Percentiles rank a stretch among this genome's conserved stretches.
Conservation (phyloP, 768 basidiomycete species). For the Infundibulicybe gibba region DNA sequence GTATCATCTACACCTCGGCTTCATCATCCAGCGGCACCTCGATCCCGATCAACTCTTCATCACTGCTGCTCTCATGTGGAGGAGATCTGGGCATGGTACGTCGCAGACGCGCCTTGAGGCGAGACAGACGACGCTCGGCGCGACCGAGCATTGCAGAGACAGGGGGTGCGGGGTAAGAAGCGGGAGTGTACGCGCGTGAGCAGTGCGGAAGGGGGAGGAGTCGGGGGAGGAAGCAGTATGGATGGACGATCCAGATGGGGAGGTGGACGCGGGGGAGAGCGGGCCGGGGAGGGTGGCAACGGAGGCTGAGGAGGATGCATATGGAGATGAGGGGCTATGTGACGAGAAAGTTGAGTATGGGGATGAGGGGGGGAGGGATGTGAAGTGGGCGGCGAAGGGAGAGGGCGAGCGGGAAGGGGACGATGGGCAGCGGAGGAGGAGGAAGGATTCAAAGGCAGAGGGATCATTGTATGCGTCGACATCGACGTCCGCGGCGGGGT, state of each 20-base stretch:
- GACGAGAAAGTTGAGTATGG: conserved; percentile 13
- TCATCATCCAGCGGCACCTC: too few relatives aligned
- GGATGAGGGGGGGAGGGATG: conserved; percentile 10
- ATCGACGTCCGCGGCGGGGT: conserved; percentile 18
- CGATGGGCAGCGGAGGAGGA: conserved; percentile 6
- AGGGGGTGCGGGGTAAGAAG: conserved; percentile 3
- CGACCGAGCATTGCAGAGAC: too few relatives aligned
- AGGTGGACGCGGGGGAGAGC: conserved; percentile 1
- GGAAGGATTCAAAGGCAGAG: conserved; percentile 8
- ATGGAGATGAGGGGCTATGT: conserved; percentile 6
- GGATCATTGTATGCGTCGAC: conserved; percentile 9
- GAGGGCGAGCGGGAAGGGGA: not conserved
- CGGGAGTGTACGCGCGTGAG: conserved; percentile 34
- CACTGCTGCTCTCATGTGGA: too few relatives aligned
- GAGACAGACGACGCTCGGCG: too few relatives aligned
- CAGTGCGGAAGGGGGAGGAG: conserved; percentile 13
- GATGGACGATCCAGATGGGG: conserved; percentile 2
- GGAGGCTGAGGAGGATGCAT: conserved; percentile 11
- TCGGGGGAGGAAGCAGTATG: conserved; percentile 6
- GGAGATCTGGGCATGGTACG: too few relatives aligned
- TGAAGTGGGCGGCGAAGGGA: not conserved
- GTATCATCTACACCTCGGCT: too few relatives aligned
- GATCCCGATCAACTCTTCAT: too few relatives aligned
- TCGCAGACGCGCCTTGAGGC: too few relatives aligned
- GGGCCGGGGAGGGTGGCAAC: conserved; percentile 11